Base-by-base conservation (phyloP, 1,139 yeast species). In the Geotrichum fermentans region DNA sequence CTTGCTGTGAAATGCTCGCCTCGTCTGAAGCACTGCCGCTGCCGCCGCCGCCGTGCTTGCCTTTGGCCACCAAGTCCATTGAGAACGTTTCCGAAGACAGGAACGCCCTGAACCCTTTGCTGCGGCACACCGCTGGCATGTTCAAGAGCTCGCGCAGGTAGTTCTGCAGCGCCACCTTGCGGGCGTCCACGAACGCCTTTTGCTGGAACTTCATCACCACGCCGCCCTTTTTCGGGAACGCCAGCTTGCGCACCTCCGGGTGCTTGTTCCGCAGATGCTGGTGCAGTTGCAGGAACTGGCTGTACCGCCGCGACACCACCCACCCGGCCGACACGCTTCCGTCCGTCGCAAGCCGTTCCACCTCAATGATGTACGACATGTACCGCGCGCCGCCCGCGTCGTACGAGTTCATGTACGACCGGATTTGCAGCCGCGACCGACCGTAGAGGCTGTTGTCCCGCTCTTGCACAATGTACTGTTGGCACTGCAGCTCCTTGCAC, bases 401-500 rank as follows among this genome's bases (percentile, higher is more conserved):
- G 2, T 65, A 63, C 49, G 57, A 65, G 49, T 76, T 77, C 22
- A 84, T 74, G 61, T 79, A 83, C 0, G 90, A 79, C 49, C 79
- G 84, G 34, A 89, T 85, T 8, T 72, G 66, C 1, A 86, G 79
- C 33, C 73, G 68, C 0, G 95, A 80, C 56, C 83, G 81, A 1
- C 86, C 88, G 62, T 69, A 88, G 49, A 90, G 72, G 58, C 89
- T 82, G 61, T 83, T 85, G 46, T 86, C 92, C 59, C 79, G 83
- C 55, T 87, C 95, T 60, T 86, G 95, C 0, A 88, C 88, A 47
- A 83, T 77, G 56, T 82, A 82, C 61, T 87, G 96, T 56, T 87
- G 95, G 51, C 78, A 77, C 54, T 84, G 86, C 30, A 84, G 68
- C 57, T 85, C 90, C 56, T 84, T 85, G 4, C 80, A 65, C 46